Conservation (phyloP, 2,329 filamentous ascomycete species). For the Cladosporium sp. region DNA sequence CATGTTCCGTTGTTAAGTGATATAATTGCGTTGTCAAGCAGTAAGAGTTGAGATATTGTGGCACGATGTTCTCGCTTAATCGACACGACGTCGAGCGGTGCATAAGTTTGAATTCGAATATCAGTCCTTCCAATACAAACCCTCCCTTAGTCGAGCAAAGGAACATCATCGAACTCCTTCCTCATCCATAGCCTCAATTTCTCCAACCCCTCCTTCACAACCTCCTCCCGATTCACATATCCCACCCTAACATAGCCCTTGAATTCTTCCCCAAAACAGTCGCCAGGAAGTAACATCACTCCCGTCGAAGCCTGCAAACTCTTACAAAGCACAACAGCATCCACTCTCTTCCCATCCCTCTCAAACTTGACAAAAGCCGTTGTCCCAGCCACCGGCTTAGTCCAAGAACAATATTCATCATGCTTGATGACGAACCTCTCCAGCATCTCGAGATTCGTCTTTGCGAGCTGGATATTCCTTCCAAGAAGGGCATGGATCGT, state of each 20-base stretch:
- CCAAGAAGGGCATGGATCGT: constrained; percentile 61
- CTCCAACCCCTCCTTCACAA: constrained; percentile 63
- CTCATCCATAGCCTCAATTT: constrained; percentile 52
- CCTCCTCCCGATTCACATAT: constrained; percentile 66
- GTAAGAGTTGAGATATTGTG: too few relatives aligned
- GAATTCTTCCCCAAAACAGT: constrained; percentile 72
- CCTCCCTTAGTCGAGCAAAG: constrained; percentile 20
- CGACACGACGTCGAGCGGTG: background rate
- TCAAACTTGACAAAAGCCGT: constrained; percentile 72
- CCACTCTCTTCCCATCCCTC: constrained; percentile 57
- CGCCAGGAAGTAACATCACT: constrained; percentile 71
- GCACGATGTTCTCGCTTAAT: too few relatives aligned
- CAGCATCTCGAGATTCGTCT: constrained; percentile 62
- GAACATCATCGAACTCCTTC: constrained; percentile 52
- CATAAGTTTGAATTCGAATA: background rate
- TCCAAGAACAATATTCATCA: constrained; percentile 62
- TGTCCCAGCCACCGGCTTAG: constrained; percentile 72
- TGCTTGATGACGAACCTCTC: constrained; percentile 64
- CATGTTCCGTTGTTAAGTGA: background rate
- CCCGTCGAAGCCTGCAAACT: constrained; percentile 64
- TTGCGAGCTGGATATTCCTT: constrained; percentile 64
- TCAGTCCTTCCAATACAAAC: background rate
- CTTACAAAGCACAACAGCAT: constrained; percentile 69
- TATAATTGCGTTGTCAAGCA: too few relatives aligned
- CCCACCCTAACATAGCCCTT: constrained; percentile 73